These are phyloP conservation scores for Calendula officinalis DNA, from an alignment of 129 eudicot species.

Conservation along the genomic window DNA sequence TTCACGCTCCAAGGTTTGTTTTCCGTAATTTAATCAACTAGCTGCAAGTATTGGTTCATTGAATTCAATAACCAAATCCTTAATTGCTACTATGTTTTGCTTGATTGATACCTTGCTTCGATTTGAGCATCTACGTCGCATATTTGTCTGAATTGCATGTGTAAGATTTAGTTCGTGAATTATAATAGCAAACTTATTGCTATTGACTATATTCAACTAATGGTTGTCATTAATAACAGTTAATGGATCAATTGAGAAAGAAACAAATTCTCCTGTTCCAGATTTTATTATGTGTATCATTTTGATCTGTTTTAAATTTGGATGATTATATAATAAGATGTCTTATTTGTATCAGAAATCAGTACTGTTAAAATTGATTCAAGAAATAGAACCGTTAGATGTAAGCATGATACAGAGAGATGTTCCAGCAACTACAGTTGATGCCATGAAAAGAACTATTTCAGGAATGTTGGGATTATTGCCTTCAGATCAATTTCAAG, in stretches of 20 bases:
- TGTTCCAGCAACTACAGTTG: slow-evolving; percentile 79
- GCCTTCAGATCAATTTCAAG: slow-evolving; percentile 93
- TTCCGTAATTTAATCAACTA: background rate
- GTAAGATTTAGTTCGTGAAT: background rate
- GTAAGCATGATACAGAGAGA: slow-evolving; percentile 88
- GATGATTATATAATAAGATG: background rate
- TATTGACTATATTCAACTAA: no score
- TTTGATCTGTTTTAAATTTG: no score
- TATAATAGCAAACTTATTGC: background rate
- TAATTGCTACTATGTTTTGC: background rate
- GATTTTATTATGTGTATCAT: background rate
- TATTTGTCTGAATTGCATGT: slow-evolving; percentile 1
- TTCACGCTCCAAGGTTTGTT: slow-evolving; percentile 64
- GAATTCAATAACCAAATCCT: background rate
- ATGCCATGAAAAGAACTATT: slow-evolving; percentile 97
- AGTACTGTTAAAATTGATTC: slow-evolving; percentile 62
- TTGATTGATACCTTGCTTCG: slow-evolving; percentile 1
- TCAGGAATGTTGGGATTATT: slow-evolving; percentile 95
- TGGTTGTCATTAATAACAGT: no score
- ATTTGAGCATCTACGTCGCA: background rate
- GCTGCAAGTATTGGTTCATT: no score
- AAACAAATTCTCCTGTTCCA: no score
- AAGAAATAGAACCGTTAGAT: slow-evolving; percentile 94
- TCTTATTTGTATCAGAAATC: slow-evolving; percentile 49
- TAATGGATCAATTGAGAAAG: no score